Conservation (phyloP, 2,329 filamentous ascomycete genomes). For the Eurotiales sp. region DNA sequence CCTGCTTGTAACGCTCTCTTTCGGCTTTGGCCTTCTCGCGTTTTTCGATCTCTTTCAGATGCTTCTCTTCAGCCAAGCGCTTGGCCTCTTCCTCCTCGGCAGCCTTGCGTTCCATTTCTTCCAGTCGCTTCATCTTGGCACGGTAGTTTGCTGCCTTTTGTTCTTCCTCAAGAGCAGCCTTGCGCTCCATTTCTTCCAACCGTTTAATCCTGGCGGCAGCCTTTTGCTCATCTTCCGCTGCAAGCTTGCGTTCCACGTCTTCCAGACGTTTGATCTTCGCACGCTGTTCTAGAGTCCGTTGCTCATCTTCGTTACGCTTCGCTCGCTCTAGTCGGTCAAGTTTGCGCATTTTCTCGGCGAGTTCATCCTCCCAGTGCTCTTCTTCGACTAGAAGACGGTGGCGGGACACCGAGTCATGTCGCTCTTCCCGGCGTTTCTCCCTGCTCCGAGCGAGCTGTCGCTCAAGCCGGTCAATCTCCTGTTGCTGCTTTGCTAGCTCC, state of each 20-base stretch:
- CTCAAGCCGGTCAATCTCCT: slow-evolving; percentile 34
- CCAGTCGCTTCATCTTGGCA: slow-evolving; percentile 19
- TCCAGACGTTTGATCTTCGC: slow-evolving; percentile 20
- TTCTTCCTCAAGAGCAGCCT: slow-evolving; percentile 23
- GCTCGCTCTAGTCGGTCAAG: slow-evolving; percentile 37
- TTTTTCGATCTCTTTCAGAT: slow-evolving; percentile 30
- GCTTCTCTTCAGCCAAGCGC: slow-evolving; percentile 25
- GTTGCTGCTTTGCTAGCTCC: slow-evolving; percentile 32
- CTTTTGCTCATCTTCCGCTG: slow-evolving; percentile 20
- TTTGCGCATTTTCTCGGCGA: slow-evolving; percentile 34
- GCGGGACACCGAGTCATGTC: slow-evolving; percentile 18
- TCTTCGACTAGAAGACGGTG: slow-evolving; percentile 31
- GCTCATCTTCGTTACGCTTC: slow-evolving; percentile 35
- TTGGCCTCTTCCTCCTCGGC: slow-evolving; percentile 30
- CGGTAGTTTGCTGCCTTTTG: slow-evolving; percentile 11
- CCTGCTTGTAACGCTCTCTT: slow-evolving; percentile 38
- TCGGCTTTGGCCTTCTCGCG: slow-evolving; percentile 42
- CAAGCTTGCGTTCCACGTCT: slow-evolving; percentile 23
- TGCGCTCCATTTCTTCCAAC: slow-evolving; percentile 22
- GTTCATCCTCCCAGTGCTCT: slow-evolving; percentile 40
- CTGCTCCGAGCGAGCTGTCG: slow-evolving; percentile 27
- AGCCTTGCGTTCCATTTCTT: slow-evolving; percentile 23
- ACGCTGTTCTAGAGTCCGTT: slow-evolving; percentile 12
- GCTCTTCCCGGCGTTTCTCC: slow-evolving; percentile 13
- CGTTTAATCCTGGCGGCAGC: slow-evolving; percentile 19